Base-by-base conservation (phyloP, 75 land plant species). In the Picea glauca region DNA sequence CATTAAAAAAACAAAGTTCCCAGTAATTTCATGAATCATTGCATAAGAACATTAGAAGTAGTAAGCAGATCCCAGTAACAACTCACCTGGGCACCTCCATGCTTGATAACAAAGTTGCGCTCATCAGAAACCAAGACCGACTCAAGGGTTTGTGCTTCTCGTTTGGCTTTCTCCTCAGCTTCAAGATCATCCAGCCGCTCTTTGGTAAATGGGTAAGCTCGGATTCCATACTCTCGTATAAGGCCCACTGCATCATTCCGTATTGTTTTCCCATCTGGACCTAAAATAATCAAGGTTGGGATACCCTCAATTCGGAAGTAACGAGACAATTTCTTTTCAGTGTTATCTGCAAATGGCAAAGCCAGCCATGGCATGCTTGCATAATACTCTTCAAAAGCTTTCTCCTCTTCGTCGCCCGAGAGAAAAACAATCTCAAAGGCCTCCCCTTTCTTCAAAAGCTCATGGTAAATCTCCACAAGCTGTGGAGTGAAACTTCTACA, bases 351-450 rank as follows among this genome's bases (percentile, higher is more conserved):
- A 54, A 74, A 83, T 18, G 84, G 84, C 35, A 83, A n/a, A 56
- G 84, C 84, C 17, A 83, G 50, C 84, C 84, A 83, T 60, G 84
- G 84, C 84, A 83, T 83, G 32, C 32, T 43, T 31, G n/a, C 78
- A 63, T 58, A 83, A 54, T 83, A 75, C 50, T 80, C 57, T n/a
- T 61, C 21, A 43, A 83, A 83, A 20, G 77, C 5, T 14, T 72
- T 78, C 43, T 81, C 84, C 60, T 83, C 83, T 46, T 63, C 14
- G 77, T 83, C 83, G 26, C 84, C 58, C 13, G 84, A 83, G 9
- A 83, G 50, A 79, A 83, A 83, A 14, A 83, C 75, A 23, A 83
- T 62, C 77, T 83, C 84, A 64, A 83, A 83, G 32, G 61, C 77
- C 58, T 72, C 60, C 50, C 79, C 79, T 50, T 43, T 68, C 1